Conservation (phyloP, 805 yeast genomes). For the Kurtzmaniella fragi region DNA sequence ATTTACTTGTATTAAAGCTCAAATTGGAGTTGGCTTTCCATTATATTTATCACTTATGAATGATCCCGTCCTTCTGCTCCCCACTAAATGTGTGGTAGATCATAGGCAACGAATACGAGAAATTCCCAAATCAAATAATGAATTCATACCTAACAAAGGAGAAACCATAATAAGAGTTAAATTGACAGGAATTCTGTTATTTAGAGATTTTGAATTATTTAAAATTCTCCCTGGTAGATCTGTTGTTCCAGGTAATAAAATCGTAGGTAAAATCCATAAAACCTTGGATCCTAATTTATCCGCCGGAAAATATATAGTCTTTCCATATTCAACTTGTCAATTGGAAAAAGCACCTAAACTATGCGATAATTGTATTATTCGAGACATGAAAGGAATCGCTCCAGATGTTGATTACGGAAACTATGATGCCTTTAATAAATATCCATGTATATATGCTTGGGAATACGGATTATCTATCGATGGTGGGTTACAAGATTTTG, state of each 20-base stretch:
- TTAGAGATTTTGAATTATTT: slow-evolving; percentile 19
- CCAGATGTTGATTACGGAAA: neutral
- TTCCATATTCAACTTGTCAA: slow-evolving; percentile 30
- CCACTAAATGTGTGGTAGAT: slow-evolving; percentile 4
- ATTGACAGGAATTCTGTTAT: slow-evolving; percentile 22
- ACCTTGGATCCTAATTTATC: slow-evolving; percentile 7
- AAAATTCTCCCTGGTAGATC: slow-evolving; percentile 4
- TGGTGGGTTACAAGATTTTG: slow-evolving; percentile 37
- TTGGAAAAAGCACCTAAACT: slow-evolving; percentile 12
- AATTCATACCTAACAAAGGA: slow-evolving; percentile 12
- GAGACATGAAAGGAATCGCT: slow-evolving; percentile 1
- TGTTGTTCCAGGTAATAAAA: slow-evolving; percentile 30
- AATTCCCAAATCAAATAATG: slow-evolving; percentile 20
- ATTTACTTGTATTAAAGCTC: no score
- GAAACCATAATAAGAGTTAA: slow-evolving; percentile 23
- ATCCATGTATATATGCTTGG: slow-evolving; percentile 18
- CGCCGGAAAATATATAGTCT: slow-evolving; percentile 22
- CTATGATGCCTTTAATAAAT: slow-evolving; percentile 1
- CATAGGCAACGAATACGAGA: slow-evolving; percentile 13
- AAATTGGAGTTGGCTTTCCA: no score
- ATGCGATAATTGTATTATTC: slow-evolving; percentile 17
- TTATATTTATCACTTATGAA: neutral
- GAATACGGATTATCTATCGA: slow-evolving; percentile 30
- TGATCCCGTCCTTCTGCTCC: slow-evolving; percentile 4
- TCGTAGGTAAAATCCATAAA: slow-evolving; percentile 24